Percentiles rank a stretch among this genome's conserved stretches.
Evolutionary conservation across 2,329 filamentous ascomycete species (phyloP).

Genomic region (Drechslerella coelobrocha): DNA sequence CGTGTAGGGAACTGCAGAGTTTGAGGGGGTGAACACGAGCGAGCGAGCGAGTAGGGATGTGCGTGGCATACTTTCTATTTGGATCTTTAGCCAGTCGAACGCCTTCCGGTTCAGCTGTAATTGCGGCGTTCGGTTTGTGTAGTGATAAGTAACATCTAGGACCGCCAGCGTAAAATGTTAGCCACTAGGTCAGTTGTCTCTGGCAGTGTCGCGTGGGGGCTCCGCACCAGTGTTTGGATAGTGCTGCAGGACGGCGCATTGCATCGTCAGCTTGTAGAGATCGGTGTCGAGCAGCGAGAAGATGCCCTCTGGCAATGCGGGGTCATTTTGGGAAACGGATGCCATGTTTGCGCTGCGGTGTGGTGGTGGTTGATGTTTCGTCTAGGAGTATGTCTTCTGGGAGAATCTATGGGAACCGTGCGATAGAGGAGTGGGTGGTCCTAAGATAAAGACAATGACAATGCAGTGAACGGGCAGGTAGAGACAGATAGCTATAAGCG

Average conservation of each 20-base stretch:
- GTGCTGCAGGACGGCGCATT: constrained; percentile 92
- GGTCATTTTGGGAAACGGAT: constrained; percentile 62
- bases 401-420: too few species aligned
- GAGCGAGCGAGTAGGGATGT: not conserved
- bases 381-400: constrained; percentile 6
- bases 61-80: constrained; percentile 75
- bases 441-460: too few species aligned
- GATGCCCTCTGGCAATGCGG: constrained; percentile 73
- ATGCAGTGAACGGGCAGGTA: too few species aligned
- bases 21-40: not conserved
- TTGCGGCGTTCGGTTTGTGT: constrained; percentile 92
- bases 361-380: not conserved
- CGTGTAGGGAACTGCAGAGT: not conserved
- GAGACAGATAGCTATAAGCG: too few species aligned
- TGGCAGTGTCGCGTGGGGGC: not conserved
- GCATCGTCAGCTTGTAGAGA: constrained; percentile 98
- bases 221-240: constrained; percentile 69
- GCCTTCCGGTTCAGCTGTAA: constrained; percentile 86
- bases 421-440: too few species aligned
- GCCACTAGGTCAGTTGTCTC: constrained; percentile 12
- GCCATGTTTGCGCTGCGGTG: constrained; percentile 57
- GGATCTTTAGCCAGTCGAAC: constrained; percentile 82
- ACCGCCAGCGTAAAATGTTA: constrained; percentile 7
- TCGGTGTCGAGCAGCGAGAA: constrained; percentile 83
- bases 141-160: constrained; percentile 83